Evolutionary conservation across 2,329 filamentous ascomycete genomes (phyloP), one percentile per base, ranked within the genome.

Genomic region (Cercospora sesami): DNA sequence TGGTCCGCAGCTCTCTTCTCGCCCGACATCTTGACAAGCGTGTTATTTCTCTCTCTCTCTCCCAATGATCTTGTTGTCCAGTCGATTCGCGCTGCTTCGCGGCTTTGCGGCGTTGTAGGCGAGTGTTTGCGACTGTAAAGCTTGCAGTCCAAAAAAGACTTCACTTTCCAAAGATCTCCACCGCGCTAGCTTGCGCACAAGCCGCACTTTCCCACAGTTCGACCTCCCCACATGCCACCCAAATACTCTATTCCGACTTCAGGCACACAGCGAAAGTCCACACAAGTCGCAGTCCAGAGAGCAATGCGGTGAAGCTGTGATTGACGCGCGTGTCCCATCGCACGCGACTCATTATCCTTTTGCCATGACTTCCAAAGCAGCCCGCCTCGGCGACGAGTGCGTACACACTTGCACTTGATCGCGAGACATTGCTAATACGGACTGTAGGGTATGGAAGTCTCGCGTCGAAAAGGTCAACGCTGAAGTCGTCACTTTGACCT

Each of bases 401-500:
- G 89, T 80, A 71, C 67, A 36, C 36, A 12, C 23, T 33, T 64
- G 30, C 39, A 28, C 18, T 33, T 42, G 59, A 39, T 16, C 6
- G 23, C 21, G 42, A 60, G 42, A 45, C 58, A 30, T 70, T 75
- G 72, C 77, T 77, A 73, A 79, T 68, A 70, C 68, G 18, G 77
- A 39, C 18, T 70, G 59, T 77, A 96, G 93, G 80, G 91, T 96
- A 75, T 96, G 93, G 93, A 96, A 96, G 83, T 96, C 92, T 68
- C 91, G 93, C 77, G 91, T 97, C 77, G 94, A 98, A 82, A 98
- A 98, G 82, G 93, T 98, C 83, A 97, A 97, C 81, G 93, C 95
- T 72, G 95, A 99, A 83, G 87, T 99, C 69, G 94, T 99, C 63
- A 97, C 94, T 57, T 87, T 99, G 76, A 99, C 95, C 33, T 99